Evolutionary conservation across 192 early-diverging fungal genomes (phyloP), one percentile per base, ranked within the genome.

Genomic region (Dimargaris xerosporica): DNA sequence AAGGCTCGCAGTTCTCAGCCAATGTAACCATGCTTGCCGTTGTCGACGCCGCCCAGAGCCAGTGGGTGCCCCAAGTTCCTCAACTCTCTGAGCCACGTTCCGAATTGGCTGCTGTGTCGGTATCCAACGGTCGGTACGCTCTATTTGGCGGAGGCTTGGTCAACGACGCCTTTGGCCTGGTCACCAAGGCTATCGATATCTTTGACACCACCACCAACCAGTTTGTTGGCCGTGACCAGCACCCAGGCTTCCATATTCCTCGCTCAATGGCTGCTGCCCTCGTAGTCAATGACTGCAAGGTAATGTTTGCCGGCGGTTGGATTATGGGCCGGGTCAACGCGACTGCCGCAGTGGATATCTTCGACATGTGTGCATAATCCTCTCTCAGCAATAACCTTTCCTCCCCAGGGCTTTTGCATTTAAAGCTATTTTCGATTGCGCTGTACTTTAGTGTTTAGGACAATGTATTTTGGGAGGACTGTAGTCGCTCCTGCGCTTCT

Each of bases 181-280:
- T 60, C 41, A 60, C 58, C 58, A 60, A 60, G 21, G 2, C 58
- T 16, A 43, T 60, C n/a, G 58, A 60, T 26, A 34, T 60, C 17
- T 60, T 42, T 21, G 42, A 60, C 21, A 43, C 41, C n/a, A 17
- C 5, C 3, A n/a, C 58, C 16, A 6, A 44, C 17, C 10, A 43
- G 39, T 60, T 41, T 9, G 39, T 44, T 6, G 26, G 41, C 39
- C 31, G 19, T 19, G 43, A 41, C 4, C 31, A 41, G 23, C 42
- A 41, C 23, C 15, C 42, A 9, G 43, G 41, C 31, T 44, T 60
- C 3, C 58, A 60, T 44, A 60, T 60, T 16, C 58, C 58, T 21
- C 58, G 58, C 17, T 17, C 58, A 26, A 41, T 11, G n/a, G 43
- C 58, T 0, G 31, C 58, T 5, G 58, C 42, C 7, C 41, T 28